Evolutionary conservation across 148 eudicot species (phyloP).

Genomic region (Agrostemma githago): DNA sequence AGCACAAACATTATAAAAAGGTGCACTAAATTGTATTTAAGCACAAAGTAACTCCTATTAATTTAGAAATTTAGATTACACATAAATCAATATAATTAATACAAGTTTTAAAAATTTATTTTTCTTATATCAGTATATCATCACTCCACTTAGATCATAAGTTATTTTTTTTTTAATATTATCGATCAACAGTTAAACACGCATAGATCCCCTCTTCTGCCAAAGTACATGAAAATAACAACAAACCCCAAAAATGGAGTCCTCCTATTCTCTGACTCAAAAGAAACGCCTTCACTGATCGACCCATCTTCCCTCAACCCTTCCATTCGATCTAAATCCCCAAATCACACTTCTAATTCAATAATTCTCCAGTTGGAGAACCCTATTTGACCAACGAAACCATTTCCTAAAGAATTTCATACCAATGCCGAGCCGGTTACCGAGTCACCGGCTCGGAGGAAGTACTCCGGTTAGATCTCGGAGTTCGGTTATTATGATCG

Average conservation of each 20-base stretch:
- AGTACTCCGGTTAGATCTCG: constrained; percentile 47
- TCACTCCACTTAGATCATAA: no score
- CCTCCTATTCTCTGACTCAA: not conserved
- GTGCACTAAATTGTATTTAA: no score
- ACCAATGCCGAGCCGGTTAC: constrained; percentile 54
- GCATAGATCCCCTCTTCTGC: not conserved
- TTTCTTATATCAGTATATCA: no score
- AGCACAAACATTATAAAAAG: not conserved
- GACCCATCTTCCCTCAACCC: not conserved
- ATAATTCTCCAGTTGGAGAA: not conserved
- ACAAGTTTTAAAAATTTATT: no score
- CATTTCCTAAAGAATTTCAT: no score
- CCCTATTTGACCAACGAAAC: not conserved
- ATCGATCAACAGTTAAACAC: not conserved
- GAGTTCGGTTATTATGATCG: constrained; percentile 42
- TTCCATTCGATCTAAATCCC: not conserved
- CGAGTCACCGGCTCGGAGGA: constrained; percentile 45
- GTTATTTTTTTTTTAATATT: no score
- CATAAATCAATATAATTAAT: no score
- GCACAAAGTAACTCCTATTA: no score
- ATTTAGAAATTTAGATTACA: no score
- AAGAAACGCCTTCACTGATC: not conserved
- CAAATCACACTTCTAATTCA: not conserved
- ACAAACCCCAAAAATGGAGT: not conserved
- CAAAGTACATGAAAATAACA: not conserved